phyloP scores from a whole-genome alignment of 805 yeast genomes.

The Blastobotrys muscicola region DNA sequence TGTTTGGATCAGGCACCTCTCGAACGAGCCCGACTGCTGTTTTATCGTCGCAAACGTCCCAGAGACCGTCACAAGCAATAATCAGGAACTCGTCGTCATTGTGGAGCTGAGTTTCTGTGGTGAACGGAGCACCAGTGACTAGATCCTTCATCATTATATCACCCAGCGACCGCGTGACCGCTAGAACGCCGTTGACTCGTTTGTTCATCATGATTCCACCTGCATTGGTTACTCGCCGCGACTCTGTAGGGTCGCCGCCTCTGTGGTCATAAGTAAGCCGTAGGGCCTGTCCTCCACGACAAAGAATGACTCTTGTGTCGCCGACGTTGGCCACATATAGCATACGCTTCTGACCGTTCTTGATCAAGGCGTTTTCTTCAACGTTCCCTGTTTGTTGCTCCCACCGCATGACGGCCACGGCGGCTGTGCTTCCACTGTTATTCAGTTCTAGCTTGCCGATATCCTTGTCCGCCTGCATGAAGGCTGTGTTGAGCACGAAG shows the following conservation, averaged over 20 bases:
- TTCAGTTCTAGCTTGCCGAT: slow-evolving; percentile 53
- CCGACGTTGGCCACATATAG: slow-evolving; percentile 94
- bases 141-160: slow-evolving; percentile 83
- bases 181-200: slow-evolving; percentile 89
- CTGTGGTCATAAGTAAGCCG: slow-evolving; percentile 88
- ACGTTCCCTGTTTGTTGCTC: too few species aligned
- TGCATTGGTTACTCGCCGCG: slow-evolving; percentile 55
- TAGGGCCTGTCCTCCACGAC: slow-evolving; percentile 56
- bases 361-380: slow-evolving; percentile 21
- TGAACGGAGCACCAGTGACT: slow-evolving; percentile 84
- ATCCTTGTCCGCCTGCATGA: slow-evolving; percentile 62
- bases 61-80: slow-evolving; percentile 91
- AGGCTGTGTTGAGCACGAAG: slow-evolving; percentile 46
- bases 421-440: slow-evolving; percentile 88
- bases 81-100: slow-evolving; percentile 63
- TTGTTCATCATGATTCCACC: slow-evolving; percentile 87
- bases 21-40: slow-evolving; percentile 68
- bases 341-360: slow-evolving; percentile 35
- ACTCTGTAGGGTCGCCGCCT: slow-evolving; percentile 71
- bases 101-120: slow-evolving; percentile 55
- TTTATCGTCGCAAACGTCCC: slow-evolving; percentile 89
- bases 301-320: slow-evolving; percentile 75
- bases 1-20: slow-evolving; percentile 44
- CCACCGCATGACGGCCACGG: slow-evolving; percentile 54
- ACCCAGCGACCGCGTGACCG: slow-evolving; percentile 89